These are phyloP conservation scores for Sclerotinia minor DNA, from an alignment of 2,329 filamentous ascomycete species.

Conservation along the genomic window DNA sequence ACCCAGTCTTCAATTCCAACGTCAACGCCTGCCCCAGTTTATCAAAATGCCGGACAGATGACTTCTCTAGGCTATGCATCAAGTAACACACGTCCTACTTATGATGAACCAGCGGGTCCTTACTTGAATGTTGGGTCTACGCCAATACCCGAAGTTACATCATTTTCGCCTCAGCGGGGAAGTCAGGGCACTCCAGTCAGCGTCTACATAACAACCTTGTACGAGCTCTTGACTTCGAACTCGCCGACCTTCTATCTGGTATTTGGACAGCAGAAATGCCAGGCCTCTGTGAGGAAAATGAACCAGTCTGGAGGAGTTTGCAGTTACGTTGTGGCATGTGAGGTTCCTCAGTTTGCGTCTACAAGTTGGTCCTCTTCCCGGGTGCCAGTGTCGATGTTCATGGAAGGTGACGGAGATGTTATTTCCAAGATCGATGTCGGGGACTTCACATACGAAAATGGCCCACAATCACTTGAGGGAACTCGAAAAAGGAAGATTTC, in stretches of 20 bases:
- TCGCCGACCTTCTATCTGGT: slow-evolving; percentile 62
- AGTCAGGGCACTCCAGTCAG: slow-evolving; percentile 68
- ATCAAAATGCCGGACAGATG: slow-evolving; percentile 37
- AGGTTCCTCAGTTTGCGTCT: slow-evolving; percentile 65
- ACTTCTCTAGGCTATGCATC: slow-evolving; percentile 45
- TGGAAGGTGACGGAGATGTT: slow-evolving; percentile 57
- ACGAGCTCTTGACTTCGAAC: slow-evolving; percentile 66
- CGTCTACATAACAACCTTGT: slow-evolving; percentile 72
- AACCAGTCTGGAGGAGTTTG: slow-evolving; percentile 60
- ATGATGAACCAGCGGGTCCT: slow-evolving; percentile 63
- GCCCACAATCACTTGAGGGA: slow-evolving; percentile 44
- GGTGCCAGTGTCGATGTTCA: slow-evolving; percentile 59
- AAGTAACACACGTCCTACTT: slow-evolving; percentile 51
- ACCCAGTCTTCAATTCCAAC: slow-evolving; percentile 51
- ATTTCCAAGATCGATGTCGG: slow-evolving; percentile 57
- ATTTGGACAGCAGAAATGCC: slow-evolving; percentile 76
- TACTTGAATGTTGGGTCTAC: slow-evolving; percentile 65
- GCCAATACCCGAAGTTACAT: slow-evolving; percentile 63
- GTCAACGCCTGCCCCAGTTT: slow-evolving; percentile 36
- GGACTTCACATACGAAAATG: slow-evolving; percentile 58
- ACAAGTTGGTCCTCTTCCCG: slow-evolving; percentile 57
- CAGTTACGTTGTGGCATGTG: slow-evolving; percentile 70
- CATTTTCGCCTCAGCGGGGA: slow-evolving; percentile 69
- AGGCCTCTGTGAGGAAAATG: slow-evolving; percentile 63
- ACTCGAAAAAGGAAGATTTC: slow-evolving; percentile 59